Percentiles rank a stretch among this genome's conserved stretches.
phyloP scores from a whole-genome alignment of 345 rosid species.

The Rhizophora mangle region DNA sequence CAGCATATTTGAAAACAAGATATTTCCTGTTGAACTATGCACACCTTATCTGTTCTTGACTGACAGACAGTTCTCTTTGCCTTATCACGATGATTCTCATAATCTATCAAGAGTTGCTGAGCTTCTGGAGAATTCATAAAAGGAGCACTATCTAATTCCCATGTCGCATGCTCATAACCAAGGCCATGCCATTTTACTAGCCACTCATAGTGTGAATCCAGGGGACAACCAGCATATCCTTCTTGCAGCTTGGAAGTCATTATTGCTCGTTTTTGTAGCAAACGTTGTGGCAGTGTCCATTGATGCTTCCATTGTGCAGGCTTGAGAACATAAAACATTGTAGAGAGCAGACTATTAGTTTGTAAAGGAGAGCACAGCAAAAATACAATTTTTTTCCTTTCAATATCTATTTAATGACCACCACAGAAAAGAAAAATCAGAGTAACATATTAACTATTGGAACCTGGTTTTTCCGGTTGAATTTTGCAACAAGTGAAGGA shows the following conservation, averaged over 20 bases:
- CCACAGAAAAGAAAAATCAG: background rate
- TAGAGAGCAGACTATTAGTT: background rate
- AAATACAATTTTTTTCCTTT: background rate
- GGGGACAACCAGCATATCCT: slow-evolving; percentile 4
- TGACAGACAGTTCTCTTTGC: slow-evolving; percentile 13
- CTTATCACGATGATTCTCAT: slow-evolving; percentile 37
- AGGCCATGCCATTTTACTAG: slow-evolving; percentile 65
- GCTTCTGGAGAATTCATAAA: slow-evolving; percentile 35
- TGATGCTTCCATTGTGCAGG: slow-evolving; percentile 35
- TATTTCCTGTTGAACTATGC: background rate
- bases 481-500: slow-evolving; percentile 38
- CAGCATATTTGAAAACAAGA: background rate
- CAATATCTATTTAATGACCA: background rate
- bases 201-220: slow-evolving; percentile 42
- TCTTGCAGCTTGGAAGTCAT: slow-evolving; percentile 18
- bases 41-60: slow-evolving; percentile 28
- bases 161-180: slow-evolving; percentile 50
- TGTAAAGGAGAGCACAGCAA: background rate
- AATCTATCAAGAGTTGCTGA: slow-evolving; percentile 36
- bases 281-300: slow-evolving; percentile 47
- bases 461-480: slow-evolving; percentile 44
- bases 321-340: slow-evolving; percentile 27
- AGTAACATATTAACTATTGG: background rate
- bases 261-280: slow-evolving; percentile 36
- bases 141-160: slow-evolving; percentile 49